Evolutionary conservation across 805 yeast species (phyloP), one percentile per base, ranked within the genome.

Genomic region (Tetrapisispora namnaoensis): DNA sequence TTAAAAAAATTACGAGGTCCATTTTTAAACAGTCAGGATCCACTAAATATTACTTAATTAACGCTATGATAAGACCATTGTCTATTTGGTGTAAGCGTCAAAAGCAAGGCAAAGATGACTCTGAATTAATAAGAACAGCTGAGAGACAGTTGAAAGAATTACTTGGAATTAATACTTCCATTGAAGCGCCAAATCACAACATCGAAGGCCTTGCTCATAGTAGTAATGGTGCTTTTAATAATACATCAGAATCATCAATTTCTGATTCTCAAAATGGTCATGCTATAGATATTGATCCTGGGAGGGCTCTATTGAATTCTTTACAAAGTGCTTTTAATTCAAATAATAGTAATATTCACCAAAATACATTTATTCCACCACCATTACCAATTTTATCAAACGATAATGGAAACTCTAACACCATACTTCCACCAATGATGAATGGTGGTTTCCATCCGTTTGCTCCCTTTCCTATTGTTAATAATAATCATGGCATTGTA

Each of bases 231-330:
- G 3, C 32, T 27, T 4, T n/a, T 3, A 32, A 30, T 28, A 30
- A 4, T n/a, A 30, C 14, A 10, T 32, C 45, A 21, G 45, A 22
- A n/a, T 34, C 30, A 28, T 20, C 30, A 1, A 20, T 34, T 18
- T 34, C 46, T 44, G 35, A 24, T 27, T 22, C 40, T 18, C 46
- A 37, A 36, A 20, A 28, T 30, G 34, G 20, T 16, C 28, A 45
- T 16, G 10, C 30, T 16, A 24, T 46, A 7, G 49, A 46, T 28
- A 62, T 64, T 28, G 91, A 84, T 64, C 88, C 89, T 1, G 93
- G 93, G 34, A 80, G 91, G 71, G 91, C 83, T 47, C 64, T 85
- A 49, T 73, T 85, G 57, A 78, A 82, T 52, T 74, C 83, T 62
- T 70, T 85, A 51, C 79, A 76, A 53, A 63, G 67, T 43, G 75